A percentile compares a stretch with the other conserved stretches of the same genome.
Evolutionary conservation across 192 early-diverging fungal genomes (phyloP).

Genomic region (Entomortierella lignicola): DNA sequence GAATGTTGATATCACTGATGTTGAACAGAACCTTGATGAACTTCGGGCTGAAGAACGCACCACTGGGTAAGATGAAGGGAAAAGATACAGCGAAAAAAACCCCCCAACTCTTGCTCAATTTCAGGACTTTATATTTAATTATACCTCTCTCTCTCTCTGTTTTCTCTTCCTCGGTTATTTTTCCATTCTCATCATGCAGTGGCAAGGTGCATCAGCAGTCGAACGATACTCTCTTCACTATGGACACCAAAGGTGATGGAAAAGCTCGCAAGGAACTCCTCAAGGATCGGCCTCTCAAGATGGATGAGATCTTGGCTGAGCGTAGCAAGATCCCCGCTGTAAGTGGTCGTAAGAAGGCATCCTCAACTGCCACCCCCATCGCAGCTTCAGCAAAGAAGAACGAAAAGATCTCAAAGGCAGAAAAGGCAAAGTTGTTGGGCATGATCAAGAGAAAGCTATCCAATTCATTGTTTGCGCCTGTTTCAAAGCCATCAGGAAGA

Average conservation of each 20-base stretch:
- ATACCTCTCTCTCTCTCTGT: too few species aligned
- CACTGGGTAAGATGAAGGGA: constrained; percentile 62
- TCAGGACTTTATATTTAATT: too few species aligned
- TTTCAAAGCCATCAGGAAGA: constrained; percentile 23
- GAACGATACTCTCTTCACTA: constrained; percentile 72
- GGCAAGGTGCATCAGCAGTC: constrained; percentile 60
- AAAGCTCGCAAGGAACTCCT: constrained; percentile 57
- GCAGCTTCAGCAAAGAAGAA: constrained; percentile 16
- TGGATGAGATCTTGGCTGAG: constrained; percentile 87
- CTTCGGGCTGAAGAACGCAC: constrained; percentile 78
- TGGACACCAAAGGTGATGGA: constrained; percentile 76
- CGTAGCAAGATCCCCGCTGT: constrained; percentile 75
- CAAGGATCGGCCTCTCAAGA: constrained; percentile 69
- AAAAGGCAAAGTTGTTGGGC: constrained; percentile 36
- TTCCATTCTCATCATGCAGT: constrained; percentile 32
- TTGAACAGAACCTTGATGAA: constrained; percentile 81
- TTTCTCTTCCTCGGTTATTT: too few species aligned
- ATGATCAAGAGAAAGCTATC: constrained; percentile 45
- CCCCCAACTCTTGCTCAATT: too few species aligned
- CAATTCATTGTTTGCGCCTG: constrained; percentile 29
- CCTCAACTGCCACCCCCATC: constrained; percentile 7
- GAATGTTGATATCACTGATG: constrained; percentile 85
- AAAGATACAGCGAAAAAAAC: neutral
- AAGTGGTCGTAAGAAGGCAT: constrained; percentile 23
- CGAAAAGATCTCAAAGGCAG: constrained; percentile 47